Base-by-base conservation (phyloP, 441 rosid genomes). In the Croton laevigatus region DNA sequence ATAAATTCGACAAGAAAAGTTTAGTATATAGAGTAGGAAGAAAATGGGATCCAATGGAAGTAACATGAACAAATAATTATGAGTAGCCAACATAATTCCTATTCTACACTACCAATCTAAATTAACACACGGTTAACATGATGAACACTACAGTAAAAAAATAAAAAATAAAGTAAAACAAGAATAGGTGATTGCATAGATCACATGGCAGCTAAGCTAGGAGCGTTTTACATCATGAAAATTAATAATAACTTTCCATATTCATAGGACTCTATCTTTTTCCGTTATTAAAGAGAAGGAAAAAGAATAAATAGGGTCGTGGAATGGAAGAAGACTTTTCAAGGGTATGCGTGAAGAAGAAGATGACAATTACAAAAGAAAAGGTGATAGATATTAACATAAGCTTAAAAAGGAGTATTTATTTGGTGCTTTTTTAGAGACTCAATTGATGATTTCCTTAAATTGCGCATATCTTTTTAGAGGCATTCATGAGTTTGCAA, bases 391-490 rank as follows among this genome's bases (percentile, higher is more conserved):
- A 19, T 66, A 72, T 6, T 60, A 73, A 70, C 57, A 37, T 27
- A 34, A 36, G 69, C 76, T 36, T 62, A 20, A 63, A 64, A 70
- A 71, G 59, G 75, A 40, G 59, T 8, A 22, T n/a, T 75, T 12
- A 10, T 6, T 63, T 38, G 53, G 27, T 74, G 68, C 22, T 59
- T 72, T 78, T 64, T 76, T 71, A 74, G 64, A 37, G 65, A 22
- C 6, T 23, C 20, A n/a, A 52, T 19, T 81, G 67, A 68, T 65
- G 69, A 16, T 71, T 66, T 73, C 87, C 79, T 67, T 66, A 65
- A 78, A 80, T 76, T 80, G 76, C 81, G 82, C 81, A 68, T 65
- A 69, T 65, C 68, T 60, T 75, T 73, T 66, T 67, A 17, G 69
- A 55, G 78, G 70, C 61, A 58, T 54, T 59, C 58, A 74, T 74